Evolutionary conservation across 1,139 yeast species (phyloP).

Genomic region (Waltiozyma sp.): DNA sequence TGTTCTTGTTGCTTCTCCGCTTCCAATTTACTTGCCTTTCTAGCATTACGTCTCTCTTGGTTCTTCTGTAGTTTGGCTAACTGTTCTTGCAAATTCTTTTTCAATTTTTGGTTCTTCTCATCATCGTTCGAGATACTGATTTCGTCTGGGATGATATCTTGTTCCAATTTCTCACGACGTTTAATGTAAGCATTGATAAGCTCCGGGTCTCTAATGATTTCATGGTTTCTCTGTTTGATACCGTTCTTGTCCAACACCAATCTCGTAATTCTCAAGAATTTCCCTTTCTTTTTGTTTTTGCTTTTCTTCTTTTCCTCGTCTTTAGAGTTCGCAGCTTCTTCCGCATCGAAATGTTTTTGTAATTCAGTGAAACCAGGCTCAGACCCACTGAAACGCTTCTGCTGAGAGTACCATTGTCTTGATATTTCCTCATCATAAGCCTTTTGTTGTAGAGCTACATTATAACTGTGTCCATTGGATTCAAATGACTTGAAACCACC

Average conservation of each 20-base stretch:
- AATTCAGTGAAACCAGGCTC: constrained; percentile 30
- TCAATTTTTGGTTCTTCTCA: constrained; percentile 69
- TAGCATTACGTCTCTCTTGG: constrained; percentile 48
- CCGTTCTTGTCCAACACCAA: constrained; percentile 80
- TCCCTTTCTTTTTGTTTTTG: constrained; percentile 14
- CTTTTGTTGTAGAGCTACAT: constrained; percentile 81
- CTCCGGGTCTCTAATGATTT: constrained; percentile 72
- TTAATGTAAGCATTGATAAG: constrained; percentile 79
- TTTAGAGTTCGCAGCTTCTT: constrained; percentile 18
- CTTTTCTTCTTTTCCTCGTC: constrained; percentile 4
- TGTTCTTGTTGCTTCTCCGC: constrained; percentile 21
- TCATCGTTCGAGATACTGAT: constrained; percentile 76
- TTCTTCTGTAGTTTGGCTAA: constrained; percentile 76
- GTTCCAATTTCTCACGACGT: constrained; percentile 70
- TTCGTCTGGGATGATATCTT: constrained; percentile 43
- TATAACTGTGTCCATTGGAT: constrained; percentile 54
- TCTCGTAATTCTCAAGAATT: constrained; percentile 67
- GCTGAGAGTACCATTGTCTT: constrained; percentile 86
- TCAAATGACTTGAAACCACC: constrained; percentile 74
- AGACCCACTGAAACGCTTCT: constrained; percentile 43
- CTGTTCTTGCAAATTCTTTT: constrained; percentile 73
- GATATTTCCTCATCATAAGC: constrained; percentile 86
- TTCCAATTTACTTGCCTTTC: constrained; percentile 40
- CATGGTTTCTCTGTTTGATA: constrained; percentile 71
- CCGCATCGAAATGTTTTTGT: constrained; percentile 13